Evolutionary conservation across 225 moss, liverwort and hornwort species (phyloP), one percentile per base, ranked within the genome.

Genomic region (Polytrichum commune): DNA sequence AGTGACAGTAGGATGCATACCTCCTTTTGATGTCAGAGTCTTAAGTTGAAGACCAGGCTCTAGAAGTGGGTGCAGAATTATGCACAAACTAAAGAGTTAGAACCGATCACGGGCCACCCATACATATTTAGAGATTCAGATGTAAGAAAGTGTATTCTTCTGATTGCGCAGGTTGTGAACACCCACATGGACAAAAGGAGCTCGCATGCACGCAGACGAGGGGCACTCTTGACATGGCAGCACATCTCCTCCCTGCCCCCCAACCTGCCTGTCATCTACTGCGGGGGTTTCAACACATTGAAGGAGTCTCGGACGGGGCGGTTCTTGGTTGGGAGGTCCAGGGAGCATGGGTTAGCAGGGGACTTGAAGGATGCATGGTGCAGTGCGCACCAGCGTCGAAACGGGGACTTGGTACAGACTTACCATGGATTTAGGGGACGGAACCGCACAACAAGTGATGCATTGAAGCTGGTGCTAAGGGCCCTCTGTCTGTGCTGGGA

Each of bases 191-290:
- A 84, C 33, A 75, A 24, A 68, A 70, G 72, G 8, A 88, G 78
- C 53, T 80, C 84, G 53, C 73, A 69, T 78, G 88, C 85, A 68
- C 72, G 85, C n/a, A 81, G 84, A n/a, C 78, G 88, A 27, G 88
- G 80, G 56, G 80, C 88, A 25, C 77, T 80, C 28, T 77, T 88
- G 27, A 82, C 84, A 62, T 88, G 88, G 88, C 82, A 83, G 71
- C 88, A 88, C 69, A 85, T 85, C 61, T 82, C 79, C 68, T 78
- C 88, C 23, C 75, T 88, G 69, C 82, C 88, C 53, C 79, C 84
- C 6, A 81, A 54, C 73, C 73, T 88, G 53, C 82, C 88, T 57
- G 82, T 88, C 19, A 80, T 88, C 55, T 88, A 82, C 71, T 88
- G 88, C 64, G 85, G 85, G 46, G 82, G 81, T 27, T 88, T 88